A percentile compares a stretch with the other conserved stretches of the same genome.
Evolutionary conservation across 2,329 filamentous ascomycete species (phyloP).

Genomic region (Tolypocladium cylindrosporum): DNA sequence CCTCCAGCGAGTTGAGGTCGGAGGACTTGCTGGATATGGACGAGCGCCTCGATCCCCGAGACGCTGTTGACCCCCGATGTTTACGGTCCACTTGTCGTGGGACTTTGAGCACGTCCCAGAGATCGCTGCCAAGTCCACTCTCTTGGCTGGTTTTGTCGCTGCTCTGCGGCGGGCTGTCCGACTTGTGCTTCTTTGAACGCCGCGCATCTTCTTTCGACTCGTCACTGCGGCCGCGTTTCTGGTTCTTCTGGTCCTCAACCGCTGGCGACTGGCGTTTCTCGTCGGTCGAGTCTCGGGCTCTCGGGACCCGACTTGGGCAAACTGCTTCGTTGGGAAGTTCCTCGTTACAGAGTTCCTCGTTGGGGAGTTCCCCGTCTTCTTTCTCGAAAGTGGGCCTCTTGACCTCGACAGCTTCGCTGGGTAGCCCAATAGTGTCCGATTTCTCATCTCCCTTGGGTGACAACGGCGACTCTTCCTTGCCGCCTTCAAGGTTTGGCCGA

Average conservation of each 20-base stretch:
- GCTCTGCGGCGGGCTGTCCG: neutral
- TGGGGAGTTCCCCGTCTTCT: slow-evolving; percentile 3
- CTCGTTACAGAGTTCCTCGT: slow-evolving; percentile 1
- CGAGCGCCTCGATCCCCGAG: slow-evolving; percentile 17
- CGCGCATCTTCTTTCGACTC: slow-evolving; percentile 4
- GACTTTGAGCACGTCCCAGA: slow-evolving; percentile 3
- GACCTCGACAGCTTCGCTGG: neutral
- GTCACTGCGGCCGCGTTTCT: slow-evolving; percentile 4
- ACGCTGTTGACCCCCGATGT: slow-evolving; percentile 10
- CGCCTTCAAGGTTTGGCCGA: neutral
- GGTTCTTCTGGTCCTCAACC: slow-evolving; percentile 1
- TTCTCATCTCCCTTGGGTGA: neutral
- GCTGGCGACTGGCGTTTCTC: neutral
- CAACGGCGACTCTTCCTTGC: neutral
- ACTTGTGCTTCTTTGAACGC: slow-evolving; percentile 1
- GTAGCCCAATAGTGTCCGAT: neutral
- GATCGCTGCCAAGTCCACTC: neutral
- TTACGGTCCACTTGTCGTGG: slow-evolving; percentile 4
- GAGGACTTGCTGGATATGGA: slow-evolving; percentile 22
- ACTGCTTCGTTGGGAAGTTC: neutral
- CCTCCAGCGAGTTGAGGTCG: slow-evolving; percentile 27
- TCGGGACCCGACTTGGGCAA: neutral
- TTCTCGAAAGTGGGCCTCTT: neutral
- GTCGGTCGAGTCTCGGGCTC: neutral
- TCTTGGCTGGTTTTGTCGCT: neutral